Conservation (phyloP, 352 stramenopile species). For the Peronospora tabacina region DNA sequence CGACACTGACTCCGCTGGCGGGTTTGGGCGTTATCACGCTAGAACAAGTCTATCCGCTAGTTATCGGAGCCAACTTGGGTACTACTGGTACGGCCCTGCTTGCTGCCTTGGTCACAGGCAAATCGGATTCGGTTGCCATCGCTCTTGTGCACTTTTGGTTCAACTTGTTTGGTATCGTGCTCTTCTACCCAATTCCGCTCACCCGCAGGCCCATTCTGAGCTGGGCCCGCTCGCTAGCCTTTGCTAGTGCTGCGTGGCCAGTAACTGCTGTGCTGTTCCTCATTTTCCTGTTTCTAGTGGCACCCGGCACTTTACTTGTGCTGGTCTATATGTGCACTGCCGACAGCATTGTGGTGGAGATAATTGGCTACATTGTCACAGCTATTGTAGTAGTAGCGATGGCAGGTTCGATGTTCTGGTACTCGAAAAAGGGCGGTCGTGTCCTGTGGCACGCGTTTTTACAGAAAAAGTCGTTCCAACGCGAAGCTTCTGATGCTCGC, state of each 20-base stretch:
- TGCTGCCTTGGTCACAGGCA: conserved; percentile 77
- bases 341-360: conserved; percentile 17
- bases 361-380: conserved; percentile 34
- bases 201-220: conserved; percentile 73
- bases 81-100: conserved; percentile 87
- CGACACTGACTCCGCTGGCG: conserved; percentile 83
- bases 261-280: conserved; percentile 48
- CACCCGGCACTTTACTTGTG: conserved; percentile 37
- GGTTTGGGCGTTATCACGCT: conserved; percentile 82
- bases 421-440: conserved; percentile 30
- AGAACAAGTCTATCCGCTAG: conserved; percentile 85
- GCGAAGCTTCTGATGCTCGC: conserved; percentile 15
- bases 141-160: conserved; percentile 90
- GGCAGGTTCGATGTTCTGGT: conserved; percentile 28
- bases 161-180: conserved; percentile 85
- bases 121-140: conserved; percentile 72
- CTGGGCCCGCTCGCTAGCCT: conserved; percentile 60
- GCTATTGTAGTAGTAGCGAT: conserved; percentile 16
- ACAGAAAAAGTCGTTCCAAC: conserved; percentile 34
- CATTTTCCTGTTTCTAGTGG: conserved; percentile 38
- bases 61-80: conserved; percentile 89
- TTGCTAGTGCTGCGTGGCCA: conserved; percentile 53
- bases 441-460: conserved; percentile 35
- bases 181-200: conserved; percentile 89
- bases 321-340: conserved; percentile 56